Base-by-base conservation (phyloP, 768 basidiomycete genomes). In the Xanthoconium stramineum region DNA sequence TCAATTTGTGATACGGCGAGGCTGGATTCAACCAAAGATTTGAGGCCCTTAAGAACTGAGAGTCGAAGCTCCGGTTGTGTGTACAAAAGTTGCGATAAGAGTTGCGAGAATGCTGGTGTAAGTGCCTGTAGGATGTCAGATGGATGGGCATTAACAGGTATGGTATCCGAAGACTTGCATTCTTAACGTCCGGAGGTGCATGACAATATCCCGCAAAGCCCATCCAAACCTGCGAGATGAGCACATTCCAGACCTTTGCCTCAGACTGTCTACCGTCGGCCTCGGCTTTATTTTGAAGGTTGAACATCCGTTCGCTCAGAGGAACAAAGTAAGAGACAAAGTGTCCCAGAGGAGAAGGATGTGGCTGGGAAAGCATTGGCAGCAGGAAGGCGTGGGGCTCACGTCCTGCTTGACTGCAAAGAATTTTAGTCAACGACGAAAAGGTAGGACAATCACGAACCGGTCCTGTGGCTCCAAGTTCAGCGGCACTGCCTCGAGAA, bases 51-150 rank as follows among this genome's bases (percentile, higher is more conserved):
- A 47, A 99, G 80, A 42, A 98, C 83, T 1, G 91, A 77, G 0
- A 89, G 81, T 1, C 96, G 85, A 53, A 98, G 84, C 43, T 88
- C 81, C 0, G 90, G 83, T 69, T 98, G 94, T 14, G 83, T 82
- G 71, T 98, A 98, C n/a, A 99, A 76, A 28, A 99, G 75, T 65
- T 95, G 91, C 10, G 94, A 93, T 37, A 99, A 75, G n/a, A 98
- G 80, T 65, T 92, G 88, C 38, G 94, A 85, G 68, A 98, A 94
- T 29, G 80, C 77, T 1, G 85, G 76, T 9, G 77, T 88, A 61
- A 98, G 78, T 9, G 88, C 81, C 88, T 98, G 43, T 37, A 44
- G 12, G 35, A 6, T 47, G 20, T 61, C 51, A 57, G 53, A 48
- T 40, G 28, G 48, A 32, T 52, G n/a, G 30, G 30, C 17, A 28